Base-by-base conservation (phyloP, 345 rosid genomes). In the Psidium friedrichsthalianum region DNA sequence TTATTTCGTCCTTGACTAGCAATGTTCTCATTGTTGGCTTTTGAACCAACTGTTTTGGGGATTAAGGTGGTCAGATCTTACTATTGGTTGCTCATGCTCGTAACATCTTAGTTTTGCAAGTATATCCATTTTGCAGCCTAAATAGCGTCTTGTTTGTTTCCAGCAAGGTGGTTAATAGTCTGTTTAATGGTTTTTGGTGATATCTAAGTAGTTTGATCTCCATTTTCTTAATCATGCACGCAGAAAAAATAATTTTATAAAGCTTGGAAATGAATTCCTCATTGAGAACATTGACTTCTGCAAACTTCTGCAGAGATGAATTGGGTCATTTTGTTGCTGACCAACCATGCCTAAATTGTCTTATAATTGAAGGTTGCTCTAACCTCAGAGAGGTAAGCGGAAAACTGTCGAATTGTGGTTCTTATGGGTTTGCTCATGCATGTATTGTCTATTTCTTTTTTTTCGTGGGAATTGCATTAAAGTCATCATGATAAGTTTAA, bases 311-410 rank as follows among this genome's bases (percentile, higher is more conserved):
- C n/a, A n/a, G n/a, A n/a, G n/a, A 94, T 90, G 99, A 96, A 89
- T 85, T 97, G 86, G 91, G 93, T 89, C 98, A 98, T 61, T 97
- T 96, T 95, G 98, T 97, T 85, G 95, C 99, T 56, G 95, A 95
- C 87, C 95, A 93, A 87, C 95, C 93, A 86, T 93, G 96, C 88
- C 40, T 40, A 40, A 40, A 40, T 4, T 40, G 40, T 40, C 40
- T 40, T 40, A 40, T 2, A 40, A 40, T 40, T 2, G 40, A 40
- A 40, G 99, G 99, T 40, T 96, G 98, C 89, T 90, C 95, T 83
- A 96, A 93, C 90, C 92, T 98, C 59, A 98, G 97, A 90, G 99
- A 97, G 99, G 99, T 97, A 84, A 84, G 40, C 90, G 82, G 51
- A 54, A 82, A 78, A 54, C 54, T 53, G 51, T 55, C 57, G 2